Evolutionary conservation across 2,329 filamentous ascomycete species (phyloP).

Genomic region (Claviceps maximensis): DNA sequence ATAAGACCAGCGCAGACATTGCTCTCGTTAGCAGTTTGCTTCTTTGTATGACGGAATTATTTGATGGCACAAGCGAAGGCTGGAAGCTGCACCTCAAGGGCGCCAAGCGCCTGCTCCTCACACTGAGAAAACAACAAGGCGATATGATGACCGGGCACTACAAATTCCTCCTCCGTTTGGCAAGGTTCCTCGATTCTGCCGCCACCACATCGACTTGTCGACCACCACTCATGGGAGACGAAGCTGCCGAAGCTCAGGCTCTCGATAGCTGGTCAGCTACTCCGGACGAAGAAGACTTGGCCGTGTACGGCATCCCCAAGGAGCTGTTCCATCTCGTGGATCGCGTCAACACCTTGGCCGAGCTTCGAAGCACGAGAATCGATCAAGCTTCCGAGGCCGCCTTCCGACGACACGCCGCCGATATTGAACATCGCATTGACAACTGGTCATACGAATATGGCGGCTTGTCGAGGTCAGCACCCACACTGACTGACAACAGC

Average conservation of each 20-base stretch:
- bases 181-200: conserved; percentile 20
- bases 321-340: conserved; percentile 22
- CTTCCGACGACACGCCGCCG: conserved; percentile 16
- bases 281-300: conserved; percentile 19
- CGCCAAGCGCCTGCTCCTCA: conserved; percentile 24
- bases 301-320: conserved; percentile 23
- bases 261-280: conserved; percentile 15
- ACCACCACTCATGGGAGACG: conserved; percentile 21
- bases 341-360: conserved; percentile 19
- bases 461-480: conserved; percentile 14
- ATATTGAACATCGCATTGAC: conserved; percentile 23
- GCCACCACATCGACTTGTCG: conserved; percentile 22
- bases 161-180: conserved; percentile 22
- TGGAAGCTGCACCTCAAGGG: conserved; percentile 30
- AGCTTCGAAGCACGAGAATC: conserved; percentile 18
- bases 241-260: conserved; percentile 15
- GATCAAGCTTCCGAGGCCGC: conserved; percentile 17
- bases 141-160: conserved; percentile 24
- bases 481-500: conserved; percentile 9
- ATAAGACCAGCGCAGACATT: conserved; percentile 18
- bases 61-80: conserved; percentile 26
- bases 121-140: conserved; percentile 17
- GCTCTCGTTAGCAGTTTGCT: conserved; percentile 27
- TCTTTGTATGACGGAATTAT: conserved; percentile 29
- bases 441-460: conserved; percentile 23